Base-by-base conservation (phyloP, 2,329 filamentous ascomycete genomes). In the Graphilbum ipis-grandicollis region DNA sequence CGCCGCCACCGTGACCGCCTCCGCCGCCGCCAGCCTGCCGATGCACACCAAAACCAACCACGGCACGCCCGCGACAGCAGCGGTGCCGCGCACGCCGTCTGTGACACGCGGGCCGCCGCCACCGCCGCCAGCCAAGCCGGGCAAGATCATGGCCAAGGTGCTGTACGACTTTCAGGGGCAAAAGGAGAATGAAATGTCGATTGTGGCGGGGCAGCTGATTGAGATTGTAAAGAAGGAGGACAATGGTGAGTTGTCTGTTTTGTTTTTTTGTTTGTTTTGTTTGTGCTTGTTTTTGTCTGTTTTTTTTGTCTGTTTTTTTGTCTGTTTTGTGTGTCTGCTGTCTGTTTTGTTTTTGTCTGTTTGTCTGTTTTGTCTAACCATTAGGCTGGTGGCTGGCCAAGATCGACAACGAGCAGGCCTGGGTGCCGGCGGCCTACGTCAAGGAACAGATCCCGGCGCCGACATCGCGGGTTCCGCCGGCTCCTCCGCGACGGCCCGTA, bases 381-480 rank as follows among this genome's bases (percentile, higher is more conserved):
- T 29, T 47, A 93, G 88, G 90, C 37, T 98, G 90, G 90, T 96
- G 88, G 88, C 66, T 96, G 33, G 90, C 79, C 44, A 88, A 84
- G 62, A 81, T 78, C 43, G 58, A 46, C 6, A 47, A 48, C 5
- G 71, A 72, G n/a, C 83, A 90, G 56, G 90, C 85, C 36, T 98
- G 90, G 90, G 75, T 90, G 3, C 90, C 90, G 0, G 81, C 86
- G 17, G 84, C 88, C 17, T 98, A 98, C 50, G 78, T 98, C 9
- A 80, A 96, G 57, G 86, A 94, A 57, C 70, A 80, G 52, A 62
- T 66, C 9, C 65, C 73, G 15, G 65, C 68, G 30, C 65, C 72
- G 5, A 67, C 68, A 8, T 68, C 75, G 9, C 70, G 73, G 19
- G 68, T 75, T 7, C 76, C 81, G 13, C 76, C 77, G 9, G 73